Percentiles rank a stretch among this genome's conserved stretches.
phyloP scores from a whole-genome alignment of 495 filamentous ascomycete species.

The Hypoxylon fuscum region DNA sequence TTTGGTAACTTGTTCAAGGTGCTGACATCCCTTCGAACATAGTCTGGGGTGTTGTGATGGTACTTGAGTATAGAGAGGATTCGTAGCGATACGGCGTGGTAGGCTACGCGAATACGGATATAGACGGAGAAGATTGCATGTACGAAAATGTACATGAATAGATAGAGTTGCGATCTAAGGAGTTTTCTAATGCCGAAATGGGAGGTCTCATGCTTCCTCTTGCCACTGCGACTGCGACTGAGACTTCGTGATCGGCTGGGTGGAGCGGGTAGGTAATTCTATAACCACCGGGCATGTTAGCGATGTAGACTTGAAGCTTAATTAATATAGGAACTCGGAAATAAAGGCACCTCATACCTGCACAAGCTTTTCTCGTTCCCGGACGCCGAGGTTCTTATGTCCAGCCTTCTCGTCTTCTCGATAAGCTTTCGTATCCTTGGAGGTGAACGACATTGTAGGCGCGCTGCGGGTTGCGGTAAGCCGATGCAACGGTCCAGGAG shows the following conservation, averaged over 20 bases:
- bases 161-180: slow-evolving; percentile 70
- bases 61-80: slow-evolving; percentile 84
- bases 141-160: slow-evolving; percentile 74
- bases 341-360: slow-evolving; percentile 49
- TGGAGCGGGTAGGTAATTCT: slow-evolving; percentile 77
- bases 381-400: slow-evolving; percentile 66
- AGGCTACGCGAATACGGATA: slow-evolving; percentile 79
- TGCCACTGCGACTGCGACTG: slow-evolving; percentile 38
- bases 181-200: slow-evolving; percentile 71
- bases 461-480: slow-evolving; percentile 4
- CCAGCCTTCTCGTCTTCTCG: slow-evolving; percentile 68
- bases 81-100: slow-evolving; percentile 77
- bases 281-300: slow-evolving; percentile 23
- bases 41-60: slow-evolving; percentile 91
- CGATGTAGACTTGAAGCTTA: slow-evolving; percentile 13
- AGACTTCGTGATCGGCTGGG: slow-evolving; percentile 48
- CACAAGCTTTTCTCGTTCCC: slow-evolving; percentile 75
- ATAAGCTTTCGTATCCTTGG: slow-evolving; percentile 66
- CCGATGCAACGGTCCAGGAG: background rate
- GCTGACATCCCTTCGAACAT: slow-evolving; percentile 89
- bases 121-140: slow-evolving; percentile 88
- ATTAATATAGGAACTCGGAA: background rate
- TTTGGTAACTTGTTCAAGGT: slow-evolving; percentile 74
- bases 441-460: slow-evolving; percentile 61
- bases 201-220: slow-evolving; percentile 43